A percentile compares a stretch with the other conserved stretches of the same genome.
phyloP scores from a whole-genome alignment of 1,284 basidiomycete species.

The Ceratobasidium sp. region DNA sequence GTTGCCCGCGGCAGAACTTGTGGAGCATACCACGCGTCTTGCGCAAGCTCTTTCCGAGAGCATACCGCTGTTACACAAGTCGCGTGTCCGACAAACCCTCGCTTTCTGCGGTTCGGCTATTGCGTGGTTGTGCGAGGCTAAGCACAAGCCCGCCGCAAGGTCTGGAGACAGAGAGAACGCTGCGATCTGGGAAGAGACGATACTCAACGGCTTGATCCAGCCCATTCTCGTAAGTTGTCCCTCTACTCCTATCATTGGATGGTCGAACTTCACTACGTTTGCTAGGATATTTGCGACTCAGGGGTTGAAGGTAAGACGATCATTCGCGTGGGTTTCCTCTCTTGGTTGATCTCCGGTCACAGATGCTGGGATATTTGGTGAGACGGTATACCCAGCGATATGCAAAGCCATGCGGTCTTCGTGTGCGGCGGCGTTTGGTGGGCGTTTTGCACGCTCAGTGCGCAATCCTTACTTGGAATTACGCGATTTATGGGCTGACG shows the following conservation, averaged over 20 bases:
- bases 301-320: slow-evolving; percentile 6
- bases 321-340: neutral
- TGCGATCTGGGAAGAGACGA: slow-evolving; percentile 24
- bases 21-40: slow-evolving; percentile 24
- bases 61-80: slow-evolving; percentile 12
- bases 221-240: slow-evolving; percentile 35
- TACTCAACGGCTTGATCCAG: slow-evolving; percentile 28
- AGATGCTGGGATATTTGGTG: neutral
- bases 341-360: neutral
- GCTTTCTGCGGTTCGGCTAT: slow-evolving; percentile 22
- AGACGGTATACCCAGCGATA: slow-evolving; percentile 15
- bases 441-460: slow-evolving; percentile 36
- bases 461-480: neutral
- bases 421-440: slow-evolving; percentile 11
- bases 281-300: slow-evolving; percentile 21
- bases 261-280: neutral
- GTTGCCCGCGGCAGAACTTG: neutral
- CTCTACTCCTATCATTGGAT: neutral
- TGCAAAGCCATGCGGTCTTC: slow-evolving; percentile 31
- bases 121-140: slow-evolving; percentile 15
- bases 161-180: neutral
- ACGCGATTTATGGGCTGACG: neutral
- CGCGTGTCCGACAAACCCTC: slow-evolving; percentile 24
- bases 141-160: slow-evolving; percentile 19
- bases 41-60: slow-evolving; percentile 7